Evolutionary conservation across 2,329 filamentous ascomycete species (phyloP).

Genomic region (Pseudogymnoascus sp.): DNA sequence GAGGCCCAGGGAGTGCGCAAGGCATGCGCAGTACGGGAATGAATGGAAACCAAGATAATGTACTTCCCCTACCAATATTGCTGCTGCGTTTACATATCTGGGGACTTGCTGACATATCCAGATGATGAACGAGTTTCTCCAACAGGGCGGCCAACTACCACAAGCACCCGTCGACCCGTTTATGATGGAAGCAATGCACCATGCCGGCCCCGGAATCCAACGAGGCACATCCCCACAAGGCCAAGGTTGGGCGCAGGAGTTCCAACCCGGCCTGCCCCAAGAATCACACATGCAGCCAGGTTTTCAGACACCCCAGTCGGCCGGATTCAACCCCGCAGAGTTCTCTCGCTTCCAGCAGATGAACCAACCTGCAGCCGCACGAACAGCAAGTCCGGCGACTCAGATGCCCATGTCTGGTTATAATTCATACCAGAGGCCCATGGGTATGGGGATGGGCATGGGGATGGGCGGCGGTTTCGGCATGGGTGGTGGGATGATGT

Average conservation of each 20-base stretch:
- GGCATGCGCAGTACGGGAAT: slow-evolving; percentile 64
- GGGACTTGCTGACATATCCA: slow-evolving; percentile 31
- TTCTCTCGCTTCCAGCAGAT: slow-evolving; percentile 81
- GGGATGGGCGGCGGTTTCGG: slow-evolving; percentile 41
- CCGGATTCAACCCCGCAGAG: slow-evolving; percentile 71
- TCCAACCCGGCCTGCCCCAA: slow-evolving; percentile 43
- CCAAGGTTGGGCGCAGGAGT: slow-evolving; percentile 56
- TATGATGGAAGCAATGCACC: slow-evolving; percentile 22
- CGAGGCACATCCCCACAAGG: slow-evolving; percentile 28
- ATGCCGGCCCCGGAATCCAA: slow-evolving; percentile 21
- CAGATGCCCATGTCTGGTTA: slow-evolving; percentile 37
- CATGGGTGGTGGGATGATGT: slow-evolving; percentile 43
- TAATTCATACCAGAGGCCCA: slow-evolving; percentile 49
- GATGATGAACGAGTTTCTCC: slow-evolving; percentile 92
- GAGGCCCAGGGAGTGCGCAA: slow-evolving; percentile 62
- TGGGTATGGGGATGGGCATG: slow-evolving; percentile 41
- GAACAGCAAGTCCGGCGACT: slow-evolving; percentile 49
- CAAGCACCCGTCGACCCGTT: slow-evolving; percentile 38
- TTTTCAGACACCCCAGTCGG: slow-evolving; percentile 49
- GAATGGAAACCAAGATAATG: slow-evolving; percentile 60
- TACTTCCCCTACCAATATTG: slow-evolving; percentile 21
- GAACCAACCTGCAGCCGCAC: slow-evolving; percentile 48
- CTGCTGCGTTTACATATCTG: background rate
- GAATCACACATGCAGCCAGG: slow-evolving; percentile 65
- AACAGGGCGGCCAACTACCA: slow-evolving; percentile 59